Percentiles rank a stretch among this genome's conserved stretches.
Conservation (phyloP, 371 early-diverging fungal genomes). For the Synchytrium microbalum region DNA sequence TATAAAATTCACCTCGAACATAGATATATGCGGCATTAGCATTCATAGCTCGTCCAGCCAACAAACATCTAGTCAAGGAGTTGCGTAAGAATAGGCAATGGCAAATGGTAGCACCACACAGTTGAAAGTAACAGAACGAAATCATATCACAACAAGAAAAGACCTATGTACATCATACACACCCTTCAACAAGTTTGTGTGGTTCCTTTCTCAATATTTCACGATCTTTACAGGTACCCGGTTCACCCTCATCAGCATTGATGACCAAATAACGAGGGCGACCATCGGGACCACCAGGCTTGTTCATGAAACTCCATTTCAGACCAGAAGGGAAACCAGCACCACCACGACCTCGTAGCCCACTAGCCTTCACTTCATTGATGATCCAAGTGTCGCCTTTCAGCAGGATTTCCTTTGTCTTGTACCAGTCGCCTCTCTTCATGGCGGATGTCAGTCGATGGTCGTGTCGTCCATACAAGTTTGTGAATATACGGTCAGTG, state of each 20-base stretch:
- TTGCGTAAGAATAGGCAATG: no score
- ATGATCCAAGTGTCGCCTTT: constrained; percentile 97
- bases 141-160: no score
- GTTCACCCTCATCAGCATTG: constrained; percentile 98
- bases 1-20: constrained; percentile 96
- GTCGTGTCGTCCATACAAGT: constrained; percentile 89
- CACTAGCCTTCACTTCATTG: constrained; percentile 92
- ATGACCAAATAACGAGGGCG: constrained; percentile 89
- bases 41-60: constrained; percentile 95
- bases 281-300: constrained; percentile 55
- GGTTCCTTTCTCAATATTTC: constrained; percentile 97
- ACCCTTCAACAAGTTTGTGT: constrained; percentile 93
- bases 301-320: constrained; percentile 98
- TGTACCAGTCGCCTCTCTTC: constrained; percentile 97
- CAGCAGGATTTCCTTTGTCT: constrained; percentile 92
- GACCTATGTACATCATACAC: no score
- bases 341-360: constrained; percentile 95
- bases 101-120: no score
- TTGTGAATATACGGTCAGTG: constrained; percentile 95
- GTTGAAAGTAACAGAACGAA: no score
- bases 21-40: constrained; percentile 96
- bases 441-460: constrained; percentile 79
- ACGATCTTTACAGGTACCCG: constrained; percentile 98
- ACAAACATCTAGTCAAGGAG: constrained; percentile 47
- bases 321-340: constrained; percentile 97